Conservation (phyloP, 768 basidiomycete genomes). For the Russula sp. region DNA sequence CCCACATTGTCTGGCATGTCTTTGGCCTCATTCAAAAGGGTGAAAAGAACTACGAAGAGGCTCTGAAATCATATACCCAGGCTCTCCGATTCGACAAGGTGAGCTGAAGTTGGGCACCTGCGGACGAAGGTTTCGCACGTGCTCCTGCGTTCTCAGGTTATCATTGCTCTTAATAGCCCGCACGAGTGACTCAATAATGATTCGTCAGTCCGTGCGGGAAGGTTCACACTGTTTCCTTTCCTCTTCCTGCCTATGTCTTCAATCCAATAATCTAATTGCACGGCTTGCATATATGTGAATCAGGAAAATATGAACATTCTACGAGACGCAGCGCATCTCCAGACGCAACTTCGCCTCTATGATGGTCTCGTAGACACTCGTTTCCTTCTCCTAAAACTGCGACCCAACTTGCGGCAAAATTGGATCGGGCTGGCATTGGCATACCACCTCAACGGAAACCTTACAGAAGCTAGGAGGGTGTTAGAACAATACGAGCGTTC, state of each 20-base stretch:
- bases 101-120: slow-evolving; percentile 23
- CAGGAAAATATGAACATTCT: slow-evolving; percentile 94
- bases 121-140: not conserved
- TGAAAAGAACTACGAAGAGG: slow-evolving; percentile 92
- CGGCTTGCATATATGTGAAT: slow-evolving; percentile 1
- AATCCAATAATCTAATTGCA: slow-evolving; percentile 1
- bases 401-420: slow-evolving; percentile 77
- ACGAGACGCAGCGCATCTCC: slow-evolving; percentile 82
- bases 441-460: slow-evolving; percentile 74
- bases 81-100: slow-evolving; percentile 89
- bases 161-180: not conserved
- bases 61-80: slow-evolving; percentile 85
- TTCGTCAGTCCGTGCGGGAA: not conserved
- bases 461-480: slow-evolving; percentile 59
- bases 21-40: slow-evolving; percentile 92
- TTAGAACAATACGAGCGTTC: slow-evolving; percentile 64
- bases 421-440: slow-evolving; percentile 90
- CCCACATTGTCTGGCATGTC: slow-evolving; percentile 98
- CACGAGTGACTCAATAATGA: not conserved
- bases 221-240: not conserved
- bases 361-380: slow-evolving; percentile 76
- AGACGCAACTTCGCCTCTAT: slow-evolving; percentile 79
- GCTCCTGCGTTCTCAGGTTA: not conserved
- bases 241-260: not conserved
- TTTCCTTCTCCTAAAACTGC: slow-evolving; percentile 65